A percentile compares a stretch with the other conserved stretches of the same genome.
Conservation (phyloP, 257 asterid genomes). For the Solanum paucissectum region DNA sequence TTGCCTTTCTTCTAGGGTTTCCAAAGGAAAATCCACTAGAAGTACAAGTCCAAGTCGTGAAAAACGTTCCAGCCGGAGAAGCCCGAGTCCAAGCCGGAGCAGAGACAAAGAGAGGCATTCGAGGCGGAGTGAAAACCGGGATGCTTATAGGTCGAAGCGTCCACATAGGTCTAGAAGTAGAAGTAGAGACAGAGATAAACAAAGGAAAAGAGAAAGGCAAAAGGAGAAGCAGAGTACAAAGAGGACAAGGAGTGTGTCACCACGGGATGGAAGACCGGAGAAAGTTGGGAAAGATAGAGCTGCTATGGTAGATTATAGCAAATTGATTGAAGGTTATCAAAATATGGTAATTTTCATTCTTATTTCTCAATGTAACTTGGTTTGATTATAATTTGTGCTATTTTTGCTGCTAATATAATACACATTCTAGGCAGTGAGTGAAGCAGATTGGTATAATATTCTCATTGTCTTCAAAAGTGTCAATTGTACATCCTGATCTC, state of each 20-base stretch:
- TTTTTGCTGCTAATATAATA: neutral
- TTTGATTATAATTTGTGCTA: neutral
- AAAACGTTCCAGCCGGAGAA: neutral
- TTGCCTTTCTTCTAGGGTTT: slow-evolving; percentile 5
- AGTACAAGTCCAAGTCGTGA: neutral
- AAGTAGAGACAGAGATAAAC: slow-evolving; percentile 27
- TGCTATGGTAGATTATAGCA: slow-evolving; percentile 37
- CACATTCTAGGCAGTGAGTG: neutral
- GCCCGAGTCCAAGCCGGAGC: slow-evolving; percentile 13
- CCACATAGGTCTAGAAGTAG: slow-evolving; percentile 20
- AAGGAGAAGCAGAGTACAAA: slow-evolving; percentile 25
- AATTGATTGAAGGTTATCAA: slow-evolving; percentile 57
- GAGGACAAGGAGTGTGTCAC: slow-evolving; percentile 13
- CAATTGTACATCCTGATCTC: neutral
- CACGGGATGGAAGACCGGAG: neutral
- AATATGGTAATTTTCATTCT: slow-evolving; percentile 45
- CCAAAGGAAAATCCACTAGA: slow-evolving; percentile 1
- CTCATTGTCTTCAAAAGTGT: neutral
- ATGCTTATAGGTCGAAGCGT: slow-evolving; percentile 17
- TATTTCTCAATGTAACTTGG: neutral
- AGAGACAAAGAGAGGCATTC: slow-evolving; percentile 13
- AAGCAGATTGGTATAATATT: neutral
- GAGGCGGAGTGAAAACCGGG: slow-evolving; percentile 21
- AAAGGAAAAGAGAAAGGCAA: slow-evolving; percentile 27
- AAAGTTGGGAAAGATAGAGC: slow-evolving; percentile 8